Conservation (phyloP, 305 asterid genomes). For the Salvia sclarea region DNA sequence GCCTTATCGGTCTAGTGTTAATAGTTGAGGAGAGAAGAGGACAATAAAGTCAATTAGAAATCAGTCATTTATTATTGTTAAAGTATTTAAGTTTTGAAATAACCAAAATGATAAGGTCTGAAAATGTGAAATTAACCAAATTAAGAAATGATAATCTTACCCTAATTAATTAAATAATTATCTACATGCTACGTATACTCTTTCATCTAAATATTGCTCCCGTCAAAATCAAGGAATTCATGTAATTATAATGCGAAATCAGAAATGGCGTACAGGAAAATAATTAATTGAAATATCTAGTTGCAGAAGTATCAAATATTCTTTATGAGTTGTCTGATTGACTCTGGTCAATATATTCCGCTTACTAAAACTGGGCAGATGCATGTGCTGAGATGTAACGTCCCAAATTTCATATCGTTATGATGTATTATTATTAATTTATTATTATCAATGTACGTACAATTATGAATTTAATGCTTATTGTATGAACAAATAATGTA, state of each 20-base stretch:
- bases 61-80: no score
- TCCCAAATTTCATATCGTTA: background rate
- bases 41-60: background rate
- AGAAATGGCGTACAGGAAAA: background rate
- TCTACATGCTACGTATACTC: background rate
- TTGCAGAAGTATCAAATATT: background rate
- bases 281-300: background rate
- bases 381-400: background rate
- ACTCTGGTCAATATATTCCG: background rate
- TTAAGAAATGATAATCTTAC: background rate
- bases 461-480: no score
- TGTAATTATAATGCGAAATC: background rate
- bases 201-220: background rate
- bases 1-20: slow-evolving; percentile 19
- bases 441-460: no score
- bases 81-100: no score
- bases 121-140: background rate
- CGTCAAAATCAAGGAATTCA: background rate
- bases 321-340: background rate
- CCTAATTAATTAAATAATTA: no score
- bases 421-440: no score
- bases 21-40: slow-evolving; percentile 20
- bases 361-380: background rate
- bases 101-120: background rate
- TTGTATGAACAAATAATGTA: no score